Evolutionary conservation across 805 yeast species (phyloP).

Genomic region (Priceomyces melissophilus): DNA sequence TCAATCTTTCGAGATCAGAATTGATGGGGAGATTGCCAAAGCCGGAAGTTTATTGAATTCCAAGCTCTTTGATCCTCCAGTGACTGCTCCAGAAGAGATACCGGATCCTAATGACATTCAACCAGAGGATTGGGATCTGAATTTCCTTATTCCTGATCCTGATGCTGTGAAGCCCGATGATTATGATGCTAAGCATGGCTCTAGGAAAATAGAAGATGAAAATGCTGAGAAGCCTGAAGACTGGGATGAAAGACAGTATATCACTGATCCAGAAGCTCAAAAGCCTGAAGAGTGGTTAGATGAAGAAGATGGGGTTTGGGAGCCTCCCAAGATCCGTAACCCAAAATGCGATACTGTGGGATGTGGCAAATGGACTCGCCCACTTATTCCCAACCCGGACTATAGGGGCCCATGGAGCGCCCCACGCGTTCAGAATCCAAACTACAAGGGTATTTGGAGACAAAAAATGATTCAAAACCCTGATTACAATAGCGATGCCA

Average conservation of each 20-base stretch:
- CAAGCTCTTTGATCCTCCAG: conserved; percentile 56
- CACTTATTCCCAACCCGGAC: conserved; percentile 60
- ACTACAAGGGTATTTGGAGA: conserved; percentile 74
- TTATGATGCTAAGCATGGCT: conserved; percentile 76
- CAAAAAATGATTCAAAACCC: conserved; percentile 71
- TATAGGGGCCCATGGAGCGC: conserved; percentile 79
- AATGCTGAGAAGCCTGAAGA: conserved; percentile 63
- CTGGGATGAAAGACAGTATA: conserved; percentile 69
- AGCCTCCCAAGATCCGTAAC: conserved; percentile 64
- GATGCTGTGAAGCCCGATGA: conserved; percentile 69
- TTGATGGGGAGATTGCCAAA: conserved; percentile 70
- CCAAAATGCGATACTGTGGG: conserved; percentile 71
- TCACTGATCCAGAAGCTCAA: conserved; percentile 63
- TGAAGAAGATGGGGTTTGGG: conserved; percentile 86
- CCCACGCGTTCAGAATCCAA: conserved; percentile 68
- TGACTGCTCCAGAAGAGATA: conserved; percentile 64
- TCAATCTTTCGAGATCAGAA: conserved; percentile 73
- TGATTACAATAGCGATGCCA: conserved; percentile 53
- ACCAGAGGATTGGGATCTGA: conserved; percentile 85
- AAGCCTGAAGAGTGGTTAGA: conserved; percentile 86
- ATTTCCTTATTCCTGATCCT: conserved; percentile 65
- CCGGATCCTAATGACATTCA: conserved; percentile 53
- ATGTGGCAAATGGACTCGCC: conserved; percentile 81
- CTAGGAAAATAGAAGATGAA: conserved; percentile 59
- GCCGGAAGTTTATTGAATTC: conserved; percentile 63